Evolutionary conservation across 495 filamentous ascomycete genomes (phyloP), one percentile per base, ranked within the genome.

Genomic region (Trichoderma parareesei): DNA sequence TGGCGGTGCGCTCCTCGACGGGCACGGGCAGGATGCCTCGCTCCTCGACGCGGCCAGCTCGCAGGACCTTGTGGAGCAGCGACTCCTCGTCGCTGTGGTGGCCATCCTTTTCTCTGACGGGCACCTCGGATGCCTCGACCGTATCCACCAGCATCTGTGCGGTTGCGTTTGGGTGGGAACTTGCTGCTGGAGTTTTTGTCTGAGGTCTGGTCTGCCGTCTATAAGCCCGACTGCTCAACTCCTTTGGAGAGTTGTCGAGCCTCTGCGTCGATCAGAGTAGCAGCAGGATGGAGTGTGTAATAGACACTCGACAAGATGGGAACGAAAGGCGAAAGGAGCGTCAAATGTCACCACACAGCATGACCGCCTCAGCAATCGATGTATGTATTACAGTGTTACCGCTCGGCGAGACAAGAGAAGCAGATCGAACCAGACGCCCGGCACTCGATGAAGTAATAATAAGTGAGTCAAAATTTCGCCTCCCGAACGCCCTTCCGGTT

Each of bases 11-110:
- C 64, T 83, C 79, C 67, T 83, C 77, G 40, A 82, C 66, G 0
- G 82, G 77, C 38, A 85, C 78, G 1, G 81, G 81, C 46, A 77
- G 69, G 60, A 83, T 79, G 60, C 82, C 82, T 64, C 80, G 73
- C 37, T 78, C 71, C 69, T 84, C 79, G 13, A 80, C 71, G 1
- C 72, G 69, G 41, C 73, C 73, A n/a, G 41, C 35, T 37, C 35
- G 33, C 16, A 64, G 35, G 44, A 64, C 41, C 33, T 49, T 64
- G 43, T 64, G 53, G 53, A 57, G 20, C 27, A 57, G 33, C 53
- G 53, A 57, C 33, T 57, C 53, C 27, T 57, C 53, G 18, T 57
- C 53, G 27, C 53, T 57, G 8, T 57, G 53, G 11, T 57, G 53
- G 53, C 53, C 53, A 57, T 57, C 53, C 20, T 57, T 57, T 6